A percentile compares a stretch with the other conserved stretches of the same genome.
phyloP scores from a whole-genome alignment of 345 rosid species.

The Combretum micranthum region DNA sequence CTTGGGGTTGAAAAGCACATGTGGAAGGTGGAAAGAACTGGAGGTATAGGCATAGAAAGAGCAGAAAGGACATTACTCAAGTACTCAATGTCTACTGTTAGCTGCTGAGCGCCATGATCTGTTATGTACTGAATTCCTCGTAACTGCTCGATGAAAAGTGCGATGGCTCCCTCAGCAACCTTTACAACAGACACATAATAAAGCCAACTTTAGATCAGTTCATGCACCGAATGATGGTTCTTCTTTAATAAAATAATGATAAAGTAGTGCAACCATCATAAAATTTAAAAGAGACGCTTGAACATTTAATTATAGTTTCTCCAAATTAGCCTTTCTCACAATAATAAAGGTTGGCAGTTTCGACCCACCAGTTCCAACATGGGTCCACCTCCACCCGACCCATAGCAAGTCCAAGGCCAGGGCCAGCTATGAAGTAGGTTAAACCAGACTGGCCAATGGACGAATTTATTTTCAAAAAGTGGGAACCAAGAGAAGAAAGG shows the following conservation, averaged over 20 bases:
- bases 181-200: slow-evolving; percentile 14
- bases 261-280: not conserved
- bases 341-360: too few species aligned
- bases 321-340: too few species aligned
- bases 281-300: too few species aligned
- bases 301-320: too few species aligned
- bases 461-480: too few species aligned
- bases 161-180: slow-evolving; percentile 97
- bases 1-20: slow-evolving; percentile 80
- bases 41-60: slow-evolving; percentile 78
- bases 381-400: too few species aligned
- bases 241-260: not conserved
- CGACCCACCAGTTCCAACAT: too few species aligned
- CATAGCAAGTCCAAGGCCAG: too few species aligned
- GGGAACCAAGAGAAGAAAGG: too few species aligned
- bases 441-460: too few species aligned
- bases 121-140: slow-evolving; percentile 82
- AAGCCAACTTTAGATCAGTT: not conserved
- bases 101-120: slow-evolving; percentile 91
- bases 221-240: not conserved
- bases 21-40: slow-evolving; percentile 69
- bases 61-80: slow-evolving; percentile 95
- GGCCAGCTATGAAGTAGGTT: too few species aligned
- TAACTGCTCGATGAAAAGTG: slow-evolving; percentile 87
- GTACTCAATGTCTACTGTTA: slow-evolving; percentile 84